These are phyloP conservation scores for Plasmodium gonderi DNA, from an alignment of 169 alveolate species.

Conservation along the genomic window DNA sequence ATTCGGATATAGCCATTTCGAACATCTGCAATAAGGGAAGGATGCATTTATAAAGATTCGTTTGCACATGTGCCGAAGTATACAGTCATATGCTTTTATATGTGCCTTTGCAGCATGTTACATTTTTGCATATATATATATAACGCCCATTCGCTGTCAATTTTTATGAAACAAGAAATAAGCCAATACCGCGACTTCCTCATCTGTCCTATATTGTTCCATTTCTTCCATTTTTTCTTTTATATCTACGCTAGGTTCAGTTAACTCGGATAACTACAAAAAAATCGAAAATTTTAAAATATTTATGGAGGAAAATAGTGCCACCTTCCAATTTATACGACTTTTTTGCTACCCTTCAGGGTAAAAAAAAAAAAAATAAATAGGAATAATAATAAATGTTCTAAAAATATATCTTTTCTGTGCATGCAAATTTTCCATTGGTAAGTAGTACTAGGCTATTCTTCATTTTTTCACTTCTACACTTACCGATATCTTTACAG, in stretches of 20 bases:
- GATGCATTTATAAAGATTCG: not conserved
- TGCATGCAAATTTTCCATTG: no score
- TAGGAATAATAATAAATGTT: no score
- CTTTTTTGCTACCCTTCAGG: no score
- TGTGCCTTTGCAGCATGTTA: not conserved
- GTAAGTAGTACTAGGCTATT: not conserved
- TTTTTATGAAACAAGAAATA: not conserved
- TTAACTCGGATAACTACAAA: slow-evolving; percentile 46
- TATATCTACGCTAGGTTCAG: slow-evolving; percentile 59
- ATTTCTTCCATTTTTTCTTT: slow-evolving; percentile 69
- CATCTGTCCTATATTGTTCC: slow-evolving; percentile 69
- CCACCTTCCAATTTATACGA: not conserved
- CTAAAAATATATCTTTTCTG: no score
- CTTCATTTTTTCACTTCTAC: not conserved
- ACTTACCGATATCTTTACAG: slow-evolving; percentile 63
- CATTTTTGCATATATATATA: not conserved
- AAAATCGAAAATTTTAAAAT: not conserved
- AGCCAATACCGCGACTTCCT: slow-evolving; percentile 57
- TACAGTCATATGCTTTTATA: not conserved
- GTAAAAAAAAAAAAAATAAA: no score
- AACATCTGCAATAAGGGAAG: slow-evolving; percentile 41
- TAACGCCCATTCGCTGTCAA: not conserved
- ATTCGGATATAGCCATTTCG: slow-evolving; percentile 71
- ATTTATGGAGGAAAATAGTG: not conserved
- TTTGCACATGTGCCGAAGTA: not conserved